phyloP scores from a whole-genome alignment of 2,329 filamentous ascomycete species.

The Elsinoe necatrix region DNA sequence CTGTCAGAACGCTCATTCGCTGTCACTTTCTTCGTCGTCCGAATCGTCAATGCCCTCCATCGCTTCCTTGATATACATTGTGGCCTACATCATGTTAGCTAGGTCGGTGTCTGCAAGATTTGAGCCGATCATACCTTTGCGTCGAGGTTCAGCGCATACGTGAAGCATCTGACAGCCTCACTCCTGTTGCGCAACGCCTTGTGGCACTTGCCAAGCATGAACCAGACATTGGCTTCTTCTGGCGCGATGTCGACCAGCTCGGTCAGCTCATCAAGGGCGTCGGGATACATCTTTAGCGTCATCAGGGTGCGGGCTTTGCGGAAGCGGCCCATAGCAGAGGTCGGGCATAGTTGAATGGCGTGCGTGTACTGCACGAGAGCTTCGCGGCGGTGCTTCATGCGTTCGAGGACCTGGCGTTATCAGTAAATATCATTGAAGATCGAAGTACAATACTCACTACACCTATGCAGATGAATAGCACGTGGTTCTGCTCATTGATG shows the following conservation, averaged over 20 bases:
- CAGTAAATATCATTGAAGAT: neutral
- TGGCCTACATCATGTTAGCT: slow-evolving; percentile 52
- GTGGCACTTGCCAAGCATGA: slow-evolving; percentile 72
- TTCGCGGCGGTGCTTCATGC: slow-evolving; percentile 69
- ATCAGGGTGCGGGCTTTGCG: slow-evolving; percentile 86
- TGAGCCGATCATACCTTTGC: slow-evolving; percentile 62
- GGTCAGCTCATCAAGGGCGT: slow-evolving; percentile 73
- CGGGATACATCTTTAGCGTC: slow-evolving; percentile 59
- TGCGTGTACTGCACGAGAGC: slow-evolving; percentile 75
- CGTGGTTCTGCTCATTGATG: slow-evolving; percentile 91
- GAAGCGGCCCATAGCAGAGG: slow-evolving; percentile 76
- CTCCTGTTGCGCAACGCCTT: slow-evolving; percentile 53
- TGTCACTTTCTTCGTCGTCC: slow-evolving; percentile 54
- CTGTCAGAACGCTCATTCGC: slow-evolving; percentile 22
- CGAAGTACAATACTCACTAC: slow-evolving; percentile 45
- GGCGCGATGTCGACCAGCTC: slow-evolving; percentile 86
- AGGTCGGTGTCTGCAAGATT: neutral
- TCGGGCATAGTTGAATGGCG: slow-evolving; percentile 73
- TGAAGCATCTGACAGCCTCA: slow-evolving; percentile 85
- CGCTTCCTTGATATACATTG: slow-evolving; percentile 88
- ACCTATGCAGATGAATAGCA: slow-evolving; percentile 87
- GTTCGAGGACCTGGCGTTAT: slow-evolving; percentile 54
- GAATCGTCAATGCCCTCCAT: slow-evolving; percentile 87
- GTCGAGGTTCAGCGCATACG: slow-evolving; percentile 88
- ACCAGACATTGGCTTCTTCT: slow-evolving; percentile 93